These are phyloP conservation scores for Cyclotella choctawhatcheeana DNA, from an alignment of 108 stramenopile species.

Conservation along the genomic window DNA sequence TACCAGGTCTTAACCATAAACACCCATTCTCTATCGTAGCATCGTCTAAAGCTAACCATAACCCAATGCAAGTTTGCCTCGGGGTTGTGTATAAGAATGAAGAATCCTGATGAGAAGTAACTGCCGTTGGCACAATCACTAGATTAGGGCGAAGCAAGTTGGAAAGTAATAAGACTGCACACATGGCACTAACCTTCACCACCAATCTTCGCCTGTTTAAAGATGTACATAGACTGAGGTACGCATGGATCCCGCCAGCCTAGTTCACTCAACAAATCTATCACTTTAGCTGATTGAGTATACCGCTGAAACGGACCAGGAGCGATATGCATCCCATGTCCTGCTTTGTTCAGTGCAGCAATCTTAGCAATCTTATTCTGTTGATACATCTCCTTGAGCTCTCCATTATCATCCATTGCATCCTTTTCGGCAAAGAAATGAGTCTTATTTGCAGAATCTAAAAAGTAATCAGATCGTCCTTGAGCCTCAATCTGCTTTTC, in stretches of 20 bases:
- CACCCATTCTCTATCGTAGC: conserved; percentile 93
- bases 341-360: conserved; percentile 87
- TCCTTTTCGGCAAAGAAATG: conserved; percentile 90
- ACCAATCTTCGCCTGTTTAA: conserved; percentile 86
- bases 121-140: too few species aligned
- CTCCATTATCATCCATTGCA: conserved; percentile 60
- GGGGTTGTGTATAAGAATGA: conserved; percentile 92
- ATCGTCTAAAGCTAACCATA: conserved; percentile 95
- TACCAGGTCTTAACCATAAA: conserved; percentile 90
- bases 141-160: too few species aligned
- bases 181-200: too few species aligned
- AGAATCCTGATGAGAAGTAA: conserved; percentile 93
- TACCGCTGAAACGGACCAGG: conserved; percentile 75
- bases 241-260: conserved; percentile 88
- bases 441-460: conserved; percentile 73
- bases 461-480: conserved; percentile 84
- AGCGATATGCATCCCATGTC: conserved; percentile 86
- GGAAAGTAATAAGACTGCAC: too few species aligned
- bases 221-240: conserved; percentile 96
- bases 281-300: conserved; percentile 58
- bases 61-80: conserved; percentile 86
- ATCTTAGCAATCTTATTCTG: conserved; percentile 62
- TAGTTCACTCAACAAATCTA: conserved; percentile 62
- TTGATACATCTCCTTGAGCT: conserved; percentile 43
- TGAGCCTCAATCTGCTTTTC: conserved; percentile 69